Evolutionary conservation across 2,329 filamentous ascomycete species (phyloP), one percentile per base, ranked within the genome.

Genomic region (Monilinia aucupariae): DNA sequence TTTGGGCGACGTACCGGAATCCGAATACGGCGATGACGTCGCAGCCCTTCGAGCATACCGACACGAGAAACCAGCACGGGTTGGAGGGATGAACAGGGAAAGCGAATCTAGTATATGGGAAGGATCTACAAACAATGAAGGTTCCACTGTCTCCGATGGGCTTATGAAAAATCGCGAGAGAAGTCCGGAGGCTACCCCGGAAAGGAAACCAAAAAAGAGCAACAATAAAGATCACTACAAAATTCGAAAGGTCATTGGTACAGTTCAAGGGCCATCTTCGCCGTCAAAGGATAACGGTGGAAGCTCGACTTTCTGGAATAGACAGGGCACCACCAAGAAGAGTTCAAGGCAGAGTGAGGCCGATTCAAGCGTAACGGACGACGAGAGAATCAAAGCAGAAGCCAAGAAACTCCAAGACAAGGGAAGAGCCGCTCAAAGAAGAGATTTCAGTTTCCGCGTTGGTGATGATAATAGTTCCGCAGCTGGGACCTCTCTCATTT

Each of bases 71-170:
- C 80, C 91, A 2, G 93, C 93, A 0, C 84, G 89, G 59, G 92
- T 97, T 2, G 93, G 93, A 43, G 93, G 93, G 25, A 79, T 97
- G 75, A 97, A 97, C 77, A 87, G 88, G 70, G 81, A 89, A 68
- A 82, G 87, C 50, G 93, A 97, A 69, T 89, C 87, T 65, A 89
- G 86, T 64, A 80, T 85, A 68, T 96, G 91, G 82, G 90, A 96
- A 73, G 90, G 90, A 51, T 84, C 80, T 15, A 85, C 85, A 41
- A 82, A 80, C n/a, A 84, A 85, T 45, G 82, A 70, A 58, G 61
- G 59, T 13, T 69, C 65, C 3, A 64, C 66, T 1, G 68, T 68
- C 39, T 67, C 71, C 58, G 82, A 85, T 65, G 82, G 89, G 67
- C 79, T 88, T 47, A 80, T 87, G 61, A 77, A 77, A 62, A 79